Base-by-base conservation (phyloP, 805 yeast genomes). In the Saccharomycopsis sp. region DNA sequence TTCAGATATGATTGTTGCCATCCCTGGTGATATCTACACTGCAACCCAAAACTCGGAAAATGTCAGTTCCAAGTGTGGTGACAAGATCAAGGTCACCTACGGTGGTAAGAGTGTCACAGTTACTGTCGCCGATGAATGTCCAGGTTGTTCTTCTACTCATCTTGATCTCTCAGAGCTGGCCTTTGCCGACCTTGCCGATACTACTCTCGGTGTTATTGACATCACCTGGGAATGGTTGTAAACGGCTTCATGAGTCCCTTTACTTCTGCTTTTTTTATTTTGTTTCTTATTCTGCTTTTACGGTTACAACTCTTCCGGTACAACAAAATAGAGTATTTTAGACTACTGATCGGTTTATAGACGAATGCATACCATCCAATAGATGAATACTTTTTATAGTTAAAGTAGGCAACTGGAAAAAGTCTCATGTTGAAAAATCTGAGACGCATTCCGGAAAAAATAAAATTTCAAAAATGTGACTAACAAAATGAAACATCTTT, bases 161-260 rank as follows among this genome's bases (percentile, higher is more conserved):
- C 72, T 81, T 58, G 84, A 81, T 66, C 75, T 81, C 56, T 78
- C 84, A 5, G 81, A 82, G 15, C 57, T 75, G 50, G 85, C 85
- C 2, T 81, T 81, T 60, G 49, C 65, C 3, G 61, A 74, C 58
- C 68, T 81, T 57, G 84, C 83, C n/a, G 79, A 75, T 64, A 44
- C 19, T 7, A 19, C 19, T 19, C 49, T 44, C 22, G 49, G 49
- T 8, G 20, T 44, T 19, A 44, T 44, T 12, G 49, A 44, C 22
- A 19, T 44, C 22, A 8, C 12, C 5, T 44, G 49, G 49, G 49
- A 44, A 44, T 44, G 49, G 49, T n/a, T 17, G 22, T 44, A 44
- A 44, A 44, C 49, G 49, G 22, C 19, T 44, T 17, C 19, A 44
- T 19, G 49, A 44, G 14, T 35, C 49, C 7, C 7, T 17, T 44